phyloP scores from a whole-genome alignment of 352 stramenopile species.

The Phytophthora colocasiae region DNA sequence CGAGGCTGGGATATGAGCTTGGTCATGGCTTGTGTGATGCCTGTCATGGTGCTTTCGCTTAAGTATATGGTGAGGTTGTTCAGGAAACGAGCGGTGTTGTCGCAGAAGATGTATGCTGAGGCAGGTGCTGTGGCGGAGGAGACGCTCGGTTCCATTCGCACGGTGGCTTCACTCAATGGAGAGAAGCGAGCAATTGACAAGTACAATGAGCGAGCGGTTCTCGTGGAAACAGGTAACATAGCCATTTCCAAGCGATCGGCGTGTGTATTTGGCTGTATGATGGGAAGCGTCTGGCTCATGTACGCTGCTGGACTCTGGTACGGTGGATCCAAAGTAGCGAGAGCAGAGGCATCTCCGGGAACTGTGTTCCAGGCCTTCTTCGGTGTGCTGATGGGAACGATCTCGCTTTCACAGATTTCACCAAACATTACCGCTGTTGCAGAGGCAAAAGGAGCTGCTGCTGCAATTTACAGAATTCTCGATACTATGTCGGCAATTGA shows the following conservation, averaged over 20 bases:
- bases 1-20: constrained; percentile 48
- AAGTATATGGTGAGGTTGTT: constrained; percentile 38
- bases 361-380: constrained; percentile 64
- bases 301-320: constrained; percentile 61
- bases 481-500: constrained; percentile 57
- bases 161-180: constrained; percentile 42
- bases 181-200: constrained; percentile 42
- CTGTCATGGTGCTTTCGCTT: constrained; percentile 42
- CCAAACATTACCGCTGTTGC: constrained; percentile 59
- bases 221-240: constrained; percentile 34
- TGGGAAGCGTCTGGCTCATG: constrained; percentile 52
- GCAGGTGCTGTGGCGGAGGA: constrained; percentile 54
- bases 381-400: constrained; percentile 54
- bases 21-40: constrained; percentile 51
- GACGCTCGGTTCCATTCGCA: constrained; percentile 49
- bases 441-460: constrained; percentile 47
- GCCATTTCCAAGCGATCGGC: constrained; percentile 22
- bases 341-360: constrained; percentile 35
- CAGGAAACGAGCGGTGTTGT: constrained; percentile 17
- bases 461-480: constrained; percentile 56
- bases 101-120: constrained; percentile 47
- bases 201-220: constrained; percentile 30
- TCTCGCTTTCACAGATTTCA: constrained; percentile 55
- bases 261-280: constrained; percentile 30
- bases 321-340: constrained; percentile 48